Evolutionary conservation across 202 grass and related monocot genomes (phyloP), one percentile per base, ranked within the genome.

Genomic region (Zizania palustris): DNA sequence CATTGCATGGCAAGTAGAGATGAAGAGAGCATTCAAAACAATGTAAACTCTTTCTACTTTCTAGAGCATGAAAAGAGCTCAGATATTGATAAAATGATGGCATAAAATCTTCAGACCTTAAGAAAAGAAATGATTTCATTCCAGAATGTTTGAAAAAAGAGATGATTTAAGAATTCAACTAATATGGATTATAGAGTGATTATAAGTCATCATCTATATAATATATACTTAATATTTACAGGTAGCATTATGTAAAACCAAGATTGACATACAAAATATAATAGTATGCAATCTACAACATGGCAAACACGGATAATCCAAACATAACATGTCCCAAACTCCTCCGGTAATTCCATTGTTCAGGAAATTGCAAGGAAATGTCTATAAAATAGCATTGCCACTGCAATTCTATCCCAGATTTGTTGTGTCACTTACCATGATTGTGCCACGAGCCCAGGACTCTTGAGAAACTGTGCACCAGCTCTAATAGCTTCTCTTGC

Each of bases 391-490:
- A n/a, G n/a, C n/a, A n/a, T n/a, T n/a, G n/a, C n/a, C n/a, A n/a
- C n/a, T n/a, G n/a, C n/a, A n/a, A n/a, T n/a, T n/a, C n/a, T n/a
- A n/a, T n/a, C n/a, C n/a, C n/a, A n/a, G n/a, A n/a, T n/a, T n/a
- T n/a, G n/a, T 11, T 35, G 33, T 43, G 36, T 36, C 2, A 41
- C 50, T 51, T 85, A 97, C 93, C 85, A 80, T 74, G 78, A 91
- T 81, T 20, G 88, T 93, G 39, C n/a, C n/a, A n/a, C n/a, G n/a
- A n/a, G n/a, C n/a, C 88, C 87, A 86, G 91, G 93, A 81, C 91
- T 93, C 93, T 86, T 91, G 46, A 97, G 84, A 90, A 97, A 97
- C 35, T 91, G 90, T 55, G 88, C 93, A 46, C 93, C 91, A 50
- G 84, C 86, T 69, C 46, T 43, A 54, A 83, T 76, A 3, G 88